phyloP scores from a whole-genome alignment of 805 yeast genomes.

The Blastobotrys robertii region DNA sequence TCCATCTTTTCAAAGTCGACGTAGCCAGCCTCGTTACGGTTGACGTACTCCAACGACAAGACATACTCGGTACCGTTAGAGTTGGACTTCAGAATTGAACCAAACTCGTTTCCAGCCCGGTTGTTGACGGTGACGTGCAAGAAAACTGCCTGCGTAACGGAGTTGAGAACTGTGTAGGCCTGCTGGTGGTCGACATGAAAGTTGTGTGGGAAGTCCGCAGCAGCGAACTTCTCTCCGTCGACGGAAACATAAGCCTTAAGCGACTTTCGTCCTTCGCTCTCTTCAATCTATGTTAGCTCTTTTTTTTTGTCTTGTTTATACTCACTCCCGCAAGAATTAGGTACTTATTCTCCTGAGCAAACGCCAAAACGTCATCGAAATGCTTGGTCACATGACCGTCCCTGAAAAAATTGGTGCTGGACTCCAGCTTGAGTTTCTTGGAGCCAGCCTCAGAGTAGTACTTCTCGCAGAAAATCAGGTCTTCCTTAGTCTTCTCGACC shows the following conservation, averaged over 20 bases:
- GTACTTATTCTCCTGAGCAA: conserved; percentile 61
- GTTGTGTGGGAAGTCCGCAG: conserved; percentile 65
- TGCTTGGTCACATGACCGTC: conserved; percentile 25
- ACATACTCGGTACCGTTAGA: conserved; percentile 86
- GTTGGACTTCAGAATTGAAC: conserved; percentile 78
- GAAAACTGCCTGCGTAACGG: conserved; percentile 62
- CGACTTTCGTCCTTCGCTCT: conserved; percentile 31
- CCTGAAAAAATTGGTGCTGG: conserved; percentile 47
- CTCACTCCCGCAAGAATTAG: conserved; percentile 54
- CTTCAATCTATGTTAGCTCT: conserved; percentile 19
- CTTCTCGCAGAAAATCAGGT: conserved; percentile 57
- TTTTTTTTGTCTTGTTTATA: neutral
- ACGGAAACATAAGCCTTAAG: conserved; percentile 64
- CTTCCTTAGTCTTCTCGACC: conserved; percentile 33
- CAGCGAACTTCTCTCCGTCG: conserved; percentile 70
- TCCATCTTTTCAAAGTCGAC: conserved; percentile 84
- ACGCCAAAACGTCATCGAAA: conserved; percentile 58
- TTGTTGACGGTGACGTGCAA: conserved; percentile 68
- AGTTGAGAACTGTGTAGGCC: conserved; percentile 73
- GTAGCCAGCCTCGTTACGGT: conserved; percentile 61
- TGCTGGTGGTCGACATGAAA: conserved; percentile 49
- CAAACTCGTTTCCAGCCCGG: conserved; percentile 47
- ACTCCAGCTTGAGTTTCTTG: conserved; percentile 25
- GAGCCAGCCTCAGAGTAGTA: conserved; percentile 4
- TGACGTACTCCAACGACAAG: conserved; percentile 56